phyloP scores from a whole-genome alignment of 345 rosid species.

The Pelargonium nanum region DNA sequence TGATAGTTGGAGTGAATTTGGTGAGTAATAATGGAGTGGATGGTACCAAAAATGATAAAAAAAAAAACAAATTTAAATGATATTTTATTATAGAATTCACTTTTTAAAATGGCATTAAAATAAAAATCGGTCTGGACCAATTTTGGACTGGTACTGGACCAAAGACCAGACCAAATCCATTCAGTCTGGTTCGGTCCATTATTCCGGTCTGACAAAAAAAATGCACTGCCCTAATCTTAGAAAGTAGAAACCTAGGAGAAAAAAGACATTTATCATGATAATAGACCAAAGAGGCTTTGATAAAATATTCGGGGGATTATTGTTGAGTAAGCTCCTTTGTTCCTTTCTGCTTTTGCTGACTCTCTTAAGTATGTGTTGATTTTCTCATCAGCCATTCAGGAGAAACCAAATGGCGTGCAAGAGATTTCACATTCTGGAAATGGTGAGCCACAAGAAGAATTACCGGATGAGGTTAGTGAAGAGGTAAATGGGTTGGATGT shows the following conservation, averaged over 20 bases:
- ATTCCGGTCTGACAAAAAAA: too few relatives aligned
- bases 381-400: slow-evolving; percentile 6
- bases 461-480: slow-evolving; percentile 20
- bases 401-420: slow-evolving; percentile 3
- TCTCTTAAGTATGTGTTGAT: background rate
- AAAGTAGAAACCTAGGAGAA: background rate
- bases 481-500: slow-evolving; percentile 20
- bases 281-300: background rate
- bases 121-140: too few relatives aligned
- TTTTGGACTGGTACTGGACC: too few relatives aligned
- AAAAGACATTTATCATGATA: background rate
- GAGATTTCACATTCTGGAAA: slow-evolving; percentile 11
- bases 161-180: too few relatives aligned
- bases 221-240: background rate
- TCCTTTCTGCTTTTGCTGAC: background rate
- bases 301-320: background rate
- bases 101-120: too few relatives aligned
- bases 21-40: too few relatives aligned
- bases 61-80: too few relatives aligned
- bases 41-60: too few relatives aligned
- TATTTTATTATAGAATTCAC: too few relatives aligned
- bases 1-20: too few relatives aligned
- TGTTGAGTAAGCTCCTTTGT: background rate
- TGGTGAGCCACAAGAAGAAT: slow-evolving; percentile 20
- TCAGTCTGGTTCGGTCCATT: too few relatives aligned